A percentile compares a stretch with the other conserved stretches of the same genome.
phyloP scores from a whole-genome alignment of 345 rosid species.

The Moricandia arvensis region DNA sequence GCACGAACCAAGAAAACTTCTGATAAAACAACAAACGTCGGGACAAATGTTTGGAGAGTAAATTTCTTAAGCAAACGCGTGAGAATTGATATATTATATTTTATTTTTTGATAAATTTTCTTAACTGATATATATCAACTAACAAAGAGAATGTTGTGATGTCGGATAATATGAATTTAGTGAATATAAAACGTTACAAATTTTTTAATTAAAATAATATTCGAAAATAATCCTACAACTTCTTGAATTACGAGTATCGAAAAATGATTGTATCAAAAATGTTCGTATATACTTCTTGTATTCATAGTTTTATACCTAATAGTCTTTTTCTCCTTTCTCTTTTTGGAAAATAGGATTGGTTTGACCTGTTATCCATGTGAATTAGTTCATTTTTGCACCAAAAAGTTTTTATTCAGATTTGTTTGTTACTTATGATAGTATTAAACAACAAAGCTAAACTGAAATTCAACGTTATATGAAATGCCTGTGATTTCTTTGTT shows the following conservation, averaged over 20 bases:
- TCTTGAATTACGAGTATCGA: too few relatives aligned
- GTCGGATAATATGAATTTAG: not conserved
- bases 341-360: not conserved
- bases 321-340: not conserved
- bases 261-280: too few relatives aligned
- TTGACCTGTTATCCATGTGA: not conserved
- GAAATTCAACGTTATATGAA: too few relatives aligned
- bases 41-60: slow-evolving; percentile 26
- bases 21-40: slow-evolving; percentile 25
- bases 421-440: not conserved
- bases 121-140: too few relatives aligned
- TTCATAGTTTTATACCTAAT: not conserved
- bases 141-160: slow-evolving; percentile 7
- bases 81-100: not conserved
- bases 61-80: slow-evolving; percentile 35
- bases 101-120: not conserved
- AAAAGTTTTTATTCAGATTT: not conserved
- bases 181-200: not conserved
- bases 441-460: too few relatives aligned
- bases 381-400: not conserved
- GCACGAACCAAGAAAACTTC: too few relatives aligned
- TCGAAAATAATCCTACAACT: too few relatives aligned
- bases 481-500: not conserved
- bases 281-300: too few relatives aligned
- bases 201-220: too few relatives aligned